Evolutionary conservation across 495 filamentous ascomycete species (phyloP).

Genomic region (Amniculicola lignicola): DNA sequence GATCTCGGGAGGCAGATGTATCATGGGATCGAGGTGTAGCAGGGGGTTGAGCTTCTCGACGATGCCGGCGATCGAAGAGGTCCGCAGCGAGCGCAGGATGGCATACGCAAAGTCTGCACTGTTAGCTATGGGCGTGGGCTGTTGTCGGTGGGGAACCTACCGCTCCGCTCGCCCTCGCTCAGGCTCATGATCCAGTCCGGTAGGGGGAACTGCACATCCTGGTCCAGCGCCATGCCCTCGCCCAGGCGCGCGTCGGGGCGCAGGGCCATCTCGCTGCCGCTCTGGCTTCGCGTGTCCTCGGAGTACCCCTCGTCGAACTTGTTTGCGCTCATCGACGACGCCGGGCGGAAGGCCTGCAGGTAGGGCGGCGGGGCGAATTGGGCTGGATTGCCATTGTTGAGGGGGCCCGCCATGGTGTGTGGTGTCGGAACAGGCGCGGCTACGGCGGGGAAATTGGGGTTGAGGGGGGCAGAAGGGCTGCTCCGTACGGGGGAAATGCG

Average conservation of each 20-base stretch:
- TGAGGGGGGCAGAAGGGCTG: neutral
- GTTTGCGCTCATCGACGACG: slow-evolving; percentile 26
- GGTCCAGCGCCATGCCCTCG: slow-evolving; percentile 25
- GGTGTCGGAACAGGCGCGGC: neutral
- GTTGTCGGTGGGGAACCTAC: slow-evolving; percentile 40
- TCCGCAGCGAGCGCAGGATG: slow-evolving; percentile 69
- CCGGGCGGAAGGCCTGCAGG: slow-evolving; percentile 29
- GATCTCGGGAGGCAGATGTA: slow-evolving; percentile 81
- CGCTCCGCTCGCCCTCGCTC: slow-evolving; percentile 54
- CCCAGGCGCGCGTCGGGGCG: slow-evolving; percentile 38
- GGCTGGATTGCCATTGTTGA: slow-evolving; percentile 10
- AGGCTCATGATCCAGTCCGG: slow-evolving; percentile 54
- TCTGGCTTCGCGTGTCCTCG: slow-evolving; percentile 59
- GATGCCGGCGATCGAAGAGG: slow-evolving; percentile 70
- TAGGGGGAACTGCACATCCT: slow-evolving; percentile 35
- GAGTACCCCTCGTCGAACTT: slow-evolving; percentile 63
- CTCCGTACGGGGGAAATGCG: no score
- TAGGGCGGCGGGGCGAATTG: slow-evolving; percentile 21
- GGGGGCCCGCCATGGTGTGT: slow-evolving; percentile 11
- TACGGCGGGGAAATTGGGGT: neutral
- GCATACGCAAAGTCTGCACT: slow-evolving; percentile 55
- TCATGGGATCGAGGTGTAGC: slow-evolving; percentile 87
- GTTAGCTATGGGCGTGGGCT: neutral
- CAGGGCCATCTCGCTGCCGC: slow-evolving; percentile 46
- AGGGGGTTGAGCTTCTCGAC: slow-evolving; percentile 72